Base-by-base conservation (phyloP, 2,329 filamentous ascomycete genomes). In the Claviceps spartinae region DNA sequence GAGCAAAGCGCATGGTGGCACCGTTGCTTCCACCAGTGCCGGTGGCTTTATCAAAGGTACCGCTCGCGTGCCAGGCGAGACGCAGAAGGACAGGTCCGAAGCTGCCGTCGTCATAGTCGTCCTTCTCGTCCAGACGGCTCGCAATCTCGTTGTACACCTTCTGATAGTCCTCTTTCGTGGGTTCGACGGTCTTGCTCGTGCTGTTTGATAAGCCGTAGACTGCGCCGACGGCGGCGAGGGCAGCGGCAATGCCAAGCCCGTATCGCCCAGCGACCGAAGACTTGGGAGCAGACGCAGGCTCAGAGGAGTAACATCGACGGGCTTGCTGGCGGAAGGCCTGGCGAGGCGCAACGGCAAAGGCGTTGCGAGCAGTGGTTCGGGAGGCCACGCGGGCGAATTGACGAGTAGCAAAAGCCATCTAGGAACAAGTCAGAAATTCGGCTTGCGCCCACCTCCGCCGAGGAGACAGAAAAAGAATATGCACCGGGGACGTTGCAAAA, bases 91-190 rank as follows among this genome's bases (percentile, higher is more conserved):
- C 89, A 30, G 91, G 93, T 53, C 89, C 91, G 67, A 94, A 97
- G 74, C 86, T 93, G 60, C 93, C 91, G 68, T 98, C 91, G 64
- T 97, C 91, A 68, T 97, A 97, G 59, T 96, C 85, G 61, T 93
- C 88, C 66, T 95, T 82, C 72, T 96, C 87, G 69, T 93, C 84
- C 52, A 97, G 75, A 55, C 77, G 77, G 64, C 75, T 71, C 52
- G 91, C 90, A 61, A 97, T 82, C 64, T 83, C 84, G 67, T 96
- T 80, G 75, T 97, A 97, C 51, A 97, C 88, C 70, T 87, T 85
- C 76, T 96, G 89, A 76, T 95, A 97, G 71, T 98, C 89, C 62
- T 85, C 83, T 71, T 85, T 81, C 63, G 79, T 85, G 55, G 89
- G 88, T 49, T 74, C 79, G 72, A 91, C 85, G 60, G 79, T 66